Percentiles rank a stretch among this genome's conserved stretches.
Evolutionary conservation across 2,329 filamentous ascomycete genomes (phyloP).

Genomic region (Pyricularia pennisetigena): DNA sequence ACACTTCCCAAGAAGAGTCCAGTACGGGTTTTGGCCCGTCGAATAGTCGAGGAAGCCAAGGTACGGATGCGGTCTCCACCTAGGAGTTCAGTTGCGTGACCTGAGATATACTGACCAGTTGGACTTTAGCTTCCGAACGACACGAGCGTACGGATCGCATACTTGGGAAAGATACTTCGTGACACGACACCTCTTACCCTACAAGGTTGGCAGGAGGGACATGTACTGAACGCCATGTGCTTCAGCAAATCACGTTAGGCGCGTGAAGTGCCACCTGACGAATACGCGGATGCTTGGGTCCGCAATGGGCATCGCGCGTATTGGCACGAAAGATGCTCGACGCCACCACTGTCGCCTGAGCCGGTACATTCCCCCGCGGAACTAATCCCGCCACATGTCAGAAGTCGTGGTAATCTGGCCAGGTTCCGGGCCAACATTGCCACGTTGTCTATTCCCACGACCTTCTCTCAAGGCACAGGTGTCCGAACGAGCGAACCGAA

Average conservation of each 20-base stretch:
- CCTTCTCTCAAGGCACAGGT: not conserved
- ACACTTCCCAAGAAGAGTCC: constrained; percentile 47
- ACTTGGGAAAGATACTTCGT: constrained; percentile 71
- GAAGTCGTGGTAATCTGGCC: not conserved
- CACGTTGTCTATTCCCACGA: not conserved
- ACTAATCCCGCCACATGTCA: not conserved
- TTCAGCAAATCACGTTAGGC: constrained; percentile 21
- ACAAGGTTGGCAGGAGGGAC: constrained; percentile 67
- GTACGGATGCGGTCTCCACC: constrained; percentile 31
- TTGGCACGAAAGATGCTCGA: not conserved
- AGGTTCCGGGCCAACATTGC: not conserved
- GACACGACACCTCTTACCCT: constrained; percentile 54
- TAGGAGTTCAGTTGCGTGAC: not conserved
- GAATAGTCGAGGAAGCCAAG: constrained; percentile 51
- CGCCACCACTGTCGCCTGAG: not conserved
- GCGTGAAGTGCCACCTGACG: not conserved
- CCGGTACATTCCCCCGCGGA: not conserved
- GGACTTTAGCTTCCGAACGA: constrained; percentile 40
- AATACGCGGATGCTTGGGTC: not conserved
- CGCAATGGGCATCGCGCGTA: not conserved
- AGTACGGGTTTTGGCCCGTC: constrained; percentile 53
- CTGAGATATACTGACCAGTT: not conserved
- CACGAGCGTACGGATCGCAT: constrained; percentile 60
- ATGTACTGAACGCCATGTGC: constrained; percentile 71
- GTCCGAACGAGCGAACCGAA: not conserved